Conservation (phyloP, 1,284 basidiomycete species). For the Schizophyllum commune region DNA sequence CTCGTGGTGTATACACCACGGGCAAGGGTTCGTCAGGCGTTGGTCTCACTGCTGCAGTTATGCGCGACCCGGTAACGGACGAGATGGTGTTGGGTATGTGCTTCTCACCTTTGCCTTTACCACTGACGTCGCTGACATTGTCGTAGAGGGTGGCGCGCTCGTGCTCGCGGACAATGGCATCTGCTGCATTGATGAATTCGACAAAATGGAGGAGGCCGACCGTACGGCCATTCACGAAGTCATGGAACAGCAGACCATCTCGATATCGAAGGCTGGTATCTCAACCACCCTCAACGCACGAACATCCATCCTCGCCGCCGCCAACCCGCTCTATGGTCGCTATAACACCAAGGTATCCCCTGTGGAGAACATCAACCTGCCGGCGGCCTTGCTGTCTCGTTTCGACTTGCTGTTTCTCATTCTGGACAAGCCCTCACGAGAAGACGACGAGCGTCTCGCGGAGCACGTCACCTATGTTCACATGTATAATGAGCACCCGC, state of each 20-base stretch:
- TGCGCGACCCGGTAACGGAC: constrained; percentile 98
- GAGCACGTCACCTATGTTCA: constrained; percentile 98
- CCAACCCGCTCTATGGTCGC: constrained; percentile 95
- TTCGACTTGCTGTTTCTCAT: constrained; percentile 98
- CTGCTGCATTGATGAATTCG: constrained; percentile 99
- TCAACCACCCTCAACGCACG: constrained; percentile 98
- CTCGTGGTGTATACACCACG: constrained; percentile 96
- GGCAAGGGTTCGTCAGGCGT: constrained; percentile 98
- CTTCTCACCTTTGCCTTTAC: neutral
- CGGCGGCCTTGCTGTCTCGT: constrained; percentile 90
- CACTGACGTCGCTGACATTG: constrained; percentile 3
- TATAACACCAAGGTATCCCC: constrained; percentile 98
- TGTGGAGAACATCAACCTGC: constrained; percentile 99
- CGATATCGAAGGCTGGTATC: constrained; percentile 98
- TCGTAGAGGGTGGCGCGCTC: constrained; percentile 91
- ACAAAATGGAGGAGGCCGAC: constrained; percentile 99
- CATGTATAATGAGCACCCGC: constrained; percentile 90
- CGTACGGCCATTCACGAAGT: constrained; percentile 99
- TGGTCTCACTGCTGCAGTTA: constrained; percentile 97
- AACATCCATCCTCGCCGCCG: constrained; percentile 95
- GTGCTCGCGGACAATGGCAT: constrained; percentile 99
- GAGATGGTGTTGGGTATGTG: constrained; percentile 95
- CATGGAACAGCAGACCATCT: constrained; percentile 99
- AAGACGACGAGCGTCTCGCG: constrained; percentile 93
- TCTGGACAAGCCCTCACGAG: constrained; percentile 89